Evolutionary conservation across 768 basidiomycete genomes (phyloP).

Genomic region (Pulveroboletus sp.): DNA sequence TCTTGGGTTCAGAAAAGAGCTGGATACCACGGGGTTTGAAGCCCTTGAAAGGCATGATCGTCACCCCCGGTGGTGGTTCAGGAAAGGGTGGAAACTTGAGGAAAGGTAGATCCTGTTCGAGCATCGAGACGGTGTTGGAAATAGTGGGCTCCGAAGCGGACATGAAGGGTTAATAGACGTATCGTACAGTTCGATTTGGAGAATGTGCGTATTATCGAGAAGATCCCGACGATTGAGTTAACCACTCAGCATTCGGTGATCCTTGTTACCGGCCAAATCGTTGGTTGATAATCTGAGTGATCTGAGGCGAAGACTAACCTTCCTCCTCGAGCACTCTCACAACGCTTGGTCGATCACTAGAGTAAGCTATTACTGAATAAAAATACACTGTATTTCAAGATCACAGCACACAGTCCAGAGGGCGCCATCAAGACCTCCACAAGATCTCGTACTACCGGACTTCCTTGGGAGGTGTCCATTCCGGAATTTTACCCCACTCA

Average conservation of each 20-base stretch:
- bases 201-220: conserved; percentile 4
- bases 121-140: conserved; percentile 8
- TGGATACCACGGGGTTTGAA: conserved; percentile 58
- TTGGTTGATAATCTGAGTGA: conserved; percentile 12
- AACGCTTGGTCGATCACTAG: neutral
- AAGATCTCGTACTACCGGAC: conserved; percentile 36
- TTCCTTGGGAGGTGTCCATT: conserved; percentile 67
- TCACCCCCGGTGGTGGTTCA: conserved; percentile 37
- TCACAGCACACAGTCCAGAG: neutral
- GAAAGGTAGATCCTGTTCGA: conserved; percentile 15
- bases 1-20: conserved; percentile 39
- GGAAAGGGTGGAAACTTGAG: conserved; percentile 49
- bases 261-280: conserved; percentile 1
- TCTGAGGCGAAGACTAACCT: neutral
- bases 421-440: neutral
- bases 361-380: neutral
- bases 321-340: conserved; percentile 7
- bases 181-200: conserved; percentile 9
- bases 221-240: conserved; percentile 15
- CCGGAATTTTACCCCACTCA: conserved; percentile 66
- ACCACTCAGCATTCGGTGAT: neutral
- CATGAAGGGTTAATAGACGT: conserved; percentile 17
- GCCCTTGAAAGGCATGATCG: conserved; percentile 49
- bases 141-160: conserved; percentile 12
- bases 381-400: conserved; percentile 3